Percentiles rank a stretch among this genome's conserved stretches.
Conservation (phyloP, 2,329 filamentous ascomycete genomes). For the Beauveria sp. region DNA sequence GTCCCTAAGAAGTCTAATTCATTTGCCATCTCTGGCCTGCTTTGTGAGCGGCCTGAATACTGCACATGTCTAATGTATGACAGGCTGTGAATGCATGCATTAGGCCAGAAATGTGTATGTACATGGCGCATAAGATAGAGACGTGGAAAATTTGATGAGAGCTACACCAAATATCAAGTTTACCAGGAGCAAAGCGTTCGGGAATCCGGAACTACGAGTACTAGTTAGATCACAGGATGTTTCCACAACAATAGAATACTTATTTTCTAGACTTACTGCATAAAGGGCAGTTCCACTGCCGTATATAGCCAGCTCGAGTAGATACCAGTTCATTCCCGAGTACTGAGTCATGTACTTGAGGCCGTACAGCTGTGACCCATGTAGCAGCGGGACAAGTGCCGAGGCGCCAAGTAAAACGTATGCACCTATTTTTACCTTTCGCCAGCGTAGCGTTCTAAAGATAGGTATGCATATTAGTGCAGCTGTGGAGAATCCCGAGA, state of each 20-base stretch:
- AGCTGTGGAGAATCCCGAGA: conserved; percentile 10
- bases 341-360: conserved; percentile 15
- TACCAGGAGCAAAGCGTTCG: conserved; percentile 64
- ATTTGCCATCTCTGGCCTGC: no score
- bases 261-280: conserved; percentile 45
- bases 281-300: conserved; percentile 63
- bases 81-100: conserved; percentile 15
- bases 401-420: conserved; percentile 13
- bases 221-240: no score
- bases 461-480: conserved; percentile 13
- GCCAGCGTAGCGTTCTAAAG: conserved; percentile 14
- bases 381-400: conserved; percentile 14
- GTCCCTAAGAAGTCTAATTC: no score
- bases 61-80: conserved; percentile 15
- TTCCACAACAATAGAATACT: background rate
- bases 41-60: conserved; percentile 9
- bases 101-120: conserved; percentile 14
- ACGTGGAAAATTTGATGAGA: conserved; percentile 91
- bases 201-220: conserved; percentile 57
- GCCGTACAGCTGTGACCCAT: conserved; percentile 14
- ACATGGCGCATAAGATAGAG: conserved; percentile 19
- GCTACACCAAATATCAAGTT: conserved; percentile 79
- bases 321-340: conserved; percentile 5
- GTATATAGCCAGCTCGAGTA: conserved; percentile 15
- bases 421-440: conserved; percentile 12